phyloP scores from a whole-genome alignment of 139 green algal genomes.

The Asterochloris sp. region DNA sequence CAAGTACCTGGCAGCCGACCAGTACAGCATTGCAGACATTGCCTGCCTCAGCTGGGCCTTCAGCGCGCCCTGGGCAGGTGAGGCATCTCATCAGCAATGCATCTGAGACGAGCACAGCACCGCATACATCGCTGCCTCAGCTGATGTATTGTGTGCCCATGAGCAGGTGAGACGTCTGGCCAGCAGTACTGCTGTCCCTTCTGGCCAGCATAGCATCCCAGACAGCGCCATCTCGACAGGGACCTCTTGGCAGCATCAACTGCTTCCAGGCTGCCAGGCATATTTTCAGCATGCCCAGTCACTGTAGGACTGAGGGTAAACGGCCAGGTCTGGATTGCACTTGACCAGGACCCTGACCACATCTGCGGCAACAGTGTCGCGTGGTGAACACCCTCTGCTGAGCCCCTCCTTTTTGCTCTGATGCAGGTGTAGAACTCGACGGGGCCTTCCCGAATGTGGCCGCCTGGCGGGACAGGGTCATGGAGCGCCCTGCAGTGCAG shows the following conservation, averaged over 20 bases:
- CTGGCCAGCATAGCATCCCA: too few relatives aligned
- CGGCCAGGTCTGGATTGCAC: not conserved
- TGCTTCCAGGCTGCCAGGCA: too few relatives aligned
- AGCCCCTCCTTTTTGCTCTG: not conserved
- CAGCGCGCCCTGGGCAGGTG: constrained; percentile 26
- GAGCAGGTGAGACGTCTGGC: too few relatives aligned
- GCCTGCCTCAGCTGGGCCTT: constrained; percentile 38
- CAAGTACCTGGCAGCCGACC: constrained; percentile 37
- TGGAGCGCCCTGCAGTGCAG: constrained; percentile 29
- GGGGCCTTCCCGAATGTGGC: constrained; percentile 26
- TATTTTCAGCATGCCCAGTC: not conserved
- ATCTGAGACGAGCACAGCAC: not conserved
- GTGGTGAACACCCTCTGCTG: not conserved
- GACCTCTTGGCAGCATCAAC: too few relatives aligned
- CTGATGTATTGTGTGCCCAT: too few relatives aligned
- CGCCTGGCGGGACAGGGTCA: constrained; percentile 33
- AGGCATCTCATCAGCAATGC: not conserved
- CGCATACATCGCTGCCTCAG: too few relatives aligned
- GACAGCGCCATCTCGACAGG: too few relatives aligned
- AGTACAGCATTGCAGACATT: constrained; percentile 46
- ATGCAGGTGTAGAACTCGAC: constrained; percentile 20
- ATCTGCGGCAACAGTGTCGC: too few relatives aligned
- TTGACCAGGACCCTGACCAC: not conserved
- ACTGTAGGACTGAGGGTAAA: not conserved
- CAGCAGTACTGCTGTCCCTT: too few relatives aligned